Evolutionary conservation across 2,329 filamentous ascomycete species (phyloP), one percentile per base, ranked within the genome.

Genomic region (Alternaria conjuncta): DNA sequence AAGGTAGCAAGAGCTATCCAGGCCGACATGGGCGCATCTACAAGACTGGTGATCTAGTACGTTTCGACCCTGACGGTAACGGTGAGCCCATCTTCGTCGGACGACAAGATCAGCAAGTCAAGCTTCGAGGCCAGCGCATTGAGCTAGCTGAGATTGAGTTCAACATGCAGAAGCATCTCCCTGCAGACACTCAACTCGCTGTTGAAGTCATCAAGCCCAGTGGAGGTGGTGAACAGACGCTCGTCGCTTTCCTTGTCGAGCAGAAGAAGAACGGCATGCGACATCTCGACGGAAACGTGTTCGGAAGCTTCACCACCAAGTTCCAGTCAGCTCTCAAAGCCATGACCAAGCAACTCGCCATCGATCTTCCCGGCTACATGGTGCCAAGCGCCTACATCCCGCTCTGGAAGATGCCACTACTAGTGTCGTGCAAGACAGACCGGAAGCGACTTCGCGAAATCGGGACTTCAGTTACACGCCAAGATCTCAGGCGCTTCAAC

Each of bases 1-100:
- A 58, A 90, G 55, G 91, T 89, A 77, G 82, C 89, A 55, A 84
- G 81, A 11, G 85, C 84, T 72, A 84, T 84, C 57, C 86, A 82
- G 72, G 81, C 57, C 62, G 78, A 66, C 57, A 55, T 20, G 94
- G 92, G 8, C 66, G 71, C 11, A 65, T 76, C 18, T 79, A 74
- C 63, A 77, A 75, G 64, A 75, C 74, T 9, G 77, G 77, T n/a
- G 76, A 78, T 60, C 64, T 80, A 4, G 71, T 76, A 2, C 69
- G 71, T 3, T 86, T 97, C 60, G 86, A 87, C 4, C 75, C 85
- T 0, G 78, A 79, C 32, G 71, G 74, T 9, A 65, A 75, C 28
- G 78, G 78, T 18, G 76, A 77, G 51, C 70, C 78, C 30, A 74
- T 78, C 15, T 80, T 79, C 47, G 75, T 79, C 10, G 78, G 78